A percentile compares a stretch with the other conserved stretches of the same genome.
phyloP scores from a whole-genome alignment of 768 basidiomycete genomes.

The Porphyrellus cyaneotinctus region DNA sequence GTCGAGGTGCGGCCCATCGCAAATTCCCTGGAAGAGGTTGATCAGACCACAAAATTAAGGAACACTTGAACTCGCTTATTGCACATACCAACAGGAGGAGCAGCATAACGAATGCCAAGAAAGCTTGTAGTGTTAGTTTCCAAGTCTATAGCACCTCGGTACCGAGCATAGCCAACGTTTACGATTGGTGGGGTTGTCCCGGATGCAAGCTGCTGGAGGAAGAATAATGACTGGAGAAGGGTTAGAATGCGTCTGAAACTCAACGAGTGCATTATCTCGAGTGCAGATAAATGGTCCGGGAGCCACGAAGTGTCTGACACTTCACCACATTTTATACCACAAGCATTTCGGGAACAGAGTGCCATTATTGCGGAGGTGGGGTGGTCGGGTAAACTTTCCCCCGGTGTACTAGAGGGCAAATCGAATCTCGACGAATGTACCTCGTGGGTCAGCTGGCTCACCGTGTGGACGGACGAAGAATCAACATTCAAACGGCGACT shows the following conservation, averaged over 20 bases:
- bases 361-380: too few species aligned
- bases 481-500: too few species aligned
- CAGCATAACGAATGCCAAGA: slow-evolving; percentile 5
- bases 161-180: slow-evolving; percentile 5
- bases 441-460: too few species aligned
- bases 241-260: not conserved
- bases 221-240: not conserved
- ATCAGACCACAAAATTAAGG: not conserved
- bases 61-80: not conserved
- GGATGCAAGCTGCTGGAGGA: not conserved
- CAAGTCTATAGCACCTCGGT: not conserved
- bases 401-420: too few species aligned
- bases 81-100: slow-evolving; percentile 3
- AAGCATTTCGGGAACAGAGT: not conserved
- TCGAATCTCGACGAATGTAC: too few species aligned
- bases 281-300: not conserved
- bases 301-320: not conserved
- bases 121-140: slow-evolving; percentile 1
- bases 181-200: not conserved
- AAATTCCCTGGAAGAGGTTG: not conserved
- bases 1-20: slow-evolving; percentile 3
- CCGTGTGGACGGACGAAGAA: too few species aligned
- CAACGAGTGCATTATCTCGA: not conserved
- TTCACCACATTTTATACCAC: not conserved
- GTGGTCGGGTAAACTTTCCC: too few species aligned